These are phyloP conservation scores for Ceratocystis cubensis DNA, from an alignment of 2,329 filamentous ascomycete species.

Conservation along the genomic window DNA sequence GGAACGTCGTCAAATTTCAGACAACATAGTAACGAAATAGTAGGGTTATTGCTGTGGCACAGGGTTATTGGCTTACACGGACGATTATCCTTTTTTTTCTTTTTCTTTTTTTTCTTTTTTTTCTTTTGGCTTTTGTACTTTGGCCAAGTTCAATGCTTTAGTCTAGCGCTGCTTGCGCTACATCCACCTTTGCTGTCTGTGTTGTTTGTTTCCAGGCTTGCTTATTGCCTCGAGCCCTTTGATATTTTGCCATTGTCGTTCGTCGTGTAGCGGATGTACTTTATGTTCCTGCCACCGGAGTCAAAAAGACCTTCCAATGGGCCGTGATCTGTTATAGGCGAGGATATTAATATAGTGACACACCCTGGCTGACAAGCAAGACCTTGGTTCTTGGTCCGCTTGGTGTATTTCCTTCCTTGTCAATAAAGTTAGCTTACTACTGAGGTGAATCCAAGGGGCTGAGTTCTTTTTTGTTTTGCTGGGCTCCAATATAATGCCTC, in stretches of 20 bases:
- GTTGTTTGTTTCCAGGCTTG: background rate
- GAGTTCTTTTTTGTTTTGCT: background rate
- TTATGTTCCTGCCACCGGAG: background rate
- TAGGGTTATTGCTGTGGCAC: background rate
- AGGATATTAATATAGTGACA: background rate
- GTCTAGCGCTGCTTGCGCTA: background rate
- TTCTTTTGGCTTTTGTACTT: background rate
- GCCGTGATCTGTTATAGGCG: slow-evolving; percentile 3
- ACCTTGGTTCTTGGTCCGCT: background rate
- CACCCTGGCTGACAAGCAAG: background rate
- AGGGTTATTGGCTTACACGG: background rate
- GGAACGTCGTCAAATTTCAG: background rate
- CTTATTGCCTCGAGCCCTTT: background rate
- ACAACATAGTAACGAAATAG: background rate
- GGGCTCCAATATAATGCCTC: background rate
- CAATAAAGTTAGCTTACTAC: background rate
- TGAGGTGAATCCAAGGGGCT: background rate
- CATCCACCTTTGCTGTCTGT: background rate
- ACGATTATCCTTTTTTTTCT: background rate
- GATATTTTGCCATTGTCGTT: background rate
- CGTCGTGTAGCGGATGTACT: background rate
- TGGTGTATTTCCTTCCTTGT: too few relatives aligned
- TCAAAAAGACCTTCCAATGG: slow-evolving; percentile 1
- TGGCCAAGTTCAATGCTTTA: too few relatives aligned
- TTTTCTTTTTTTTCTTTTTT: background rate